phyloP scores from a whole-genome alignment of 1,284 basidiomycete genomes.

The Sporisorium iseilematis-ciliati region DNA sequence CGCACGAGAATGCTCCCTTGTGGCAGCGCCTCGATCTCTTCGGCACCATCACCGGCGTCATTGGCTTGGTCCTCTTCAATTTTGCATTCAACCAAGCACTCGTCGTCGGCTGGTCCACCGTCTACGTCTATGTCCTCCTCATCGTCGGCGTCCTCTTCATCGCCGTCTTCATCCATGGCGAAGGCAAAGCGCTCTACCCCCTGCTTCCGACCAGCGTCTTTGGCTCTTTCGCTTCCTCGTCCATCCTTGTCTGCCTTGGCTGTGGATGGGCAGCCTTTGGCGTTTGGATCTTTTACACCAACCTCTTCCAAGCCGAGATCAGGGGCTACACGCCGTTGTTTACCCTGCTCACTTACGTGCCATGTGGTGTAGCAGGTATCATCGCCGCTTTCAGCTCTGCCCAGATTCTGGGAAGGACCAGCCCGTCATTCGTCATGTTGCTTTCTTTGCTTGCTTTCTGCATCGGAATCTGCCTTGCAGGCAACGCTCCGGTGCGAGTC shows the following conservation, averaged over 20 bases:
- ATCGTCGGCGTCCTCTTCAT: constrained; percentile 53
- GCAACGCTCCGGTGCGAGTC: constrained; percentile 33
- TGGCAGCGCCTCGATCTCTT: constrained; percentile 46
- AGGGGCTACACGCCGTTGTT: constrained; percentile 26
- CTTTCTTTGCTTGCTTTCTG: constrained; percentile 50
- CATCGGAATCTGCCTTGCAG: constrained; percentile 45
- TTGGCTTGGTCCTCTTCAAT: constrained; percentile 56
- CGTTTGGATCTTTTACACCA: constrained; percentile 49
- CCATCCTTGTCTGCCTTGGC: constrained; percentile 41
- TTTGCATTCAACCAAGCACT: constrained; percentile 59
- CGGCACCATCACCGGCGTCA: constrained; percentile 51
- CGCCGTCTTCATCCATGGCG: constrained; percentile 38
- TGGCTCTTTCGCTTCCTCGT: constrained; percentile 14
- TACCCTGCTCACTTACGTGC: constrained; percentile 33
- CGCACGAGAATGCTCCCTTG: constrained; percentile 4
- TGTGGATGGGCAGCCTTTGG: constrained; percentile 58
- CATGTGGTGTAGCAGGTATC: constrained; percentile 39
- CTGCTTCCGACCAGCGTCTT: constrained; percentile 53
- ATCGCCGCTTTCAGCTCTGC: constrained; percentile 47
- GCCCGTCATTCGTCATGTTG: constrained; percentile 48
- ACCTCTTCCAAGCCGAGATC: constrained; percentile 29
- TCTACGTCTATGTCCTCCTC: constrained; percentile 54
- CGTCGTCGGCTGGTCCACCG: constrained; percentile 55
- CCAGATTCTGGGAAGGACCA: constrained; percentile 33
- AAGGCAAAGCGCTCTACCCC: constrained; percentile 37